These are phyloP conservation scores for Isabelozyma heimii DNA, from an alignment of 805 yeast genomes.

Conservation along the genomic window DNA sequence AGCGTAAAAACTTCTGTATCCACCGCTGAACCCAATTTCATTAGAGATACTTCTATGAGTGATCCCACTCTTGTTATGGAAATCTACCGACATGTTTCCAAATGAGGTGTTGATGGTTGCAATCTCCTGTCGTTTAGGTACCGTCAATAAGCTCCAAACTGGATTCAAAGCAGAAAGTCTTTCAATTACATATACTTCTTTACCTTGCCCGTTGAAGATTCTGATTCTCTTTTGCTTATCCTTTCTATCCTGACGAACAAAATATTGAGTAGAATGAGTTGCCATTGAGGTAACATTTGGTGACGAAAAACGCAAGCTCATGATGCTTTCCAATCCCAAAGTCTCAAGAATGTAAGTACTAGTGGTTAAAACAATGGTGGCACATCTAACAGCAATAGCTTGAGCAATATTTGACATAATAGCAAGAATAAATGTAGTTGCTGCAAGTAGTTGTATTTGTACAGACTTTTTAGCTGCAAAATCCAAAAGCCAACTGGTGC, in stretches of 20 bases:
- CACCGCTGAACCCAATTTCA: slow-evolving; percentile 38
- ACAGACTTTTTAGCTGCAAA: slow-evolving; percentile 2
- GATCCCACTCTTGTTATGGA: slow-evolving; percentile 45
- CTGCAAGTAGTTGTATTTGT: not conserved
- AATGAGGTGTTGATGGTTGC: slow-evolving; percentile 53
- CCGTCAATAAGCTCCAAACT: slow-evolving; percentile 49
- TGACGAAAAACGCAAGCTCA: slow-evolving; percentile 37
- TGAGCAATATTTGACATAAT: slow-evolving; percentile 24
- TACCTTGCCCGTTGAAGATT: slow-evolving; percentile 45
- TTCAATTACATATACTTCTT: slow-evolving; percentile 49
- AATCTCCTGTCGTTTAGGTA: slow-evolving; percentile 45
- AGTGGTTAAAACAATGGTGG: slow-evolving; percentile 36
- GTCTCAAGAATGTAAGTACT: slow-evolving; percentile 44
- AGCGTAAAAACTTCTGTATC: slow-evolving; percentile 46
- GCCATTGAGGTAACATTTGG: slow-evolving; percentile 42
- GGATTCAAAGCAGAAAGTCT: slow-evolving; percentile 46
- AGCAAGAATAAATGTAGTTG: not conserved
- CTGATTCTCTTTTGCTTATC: slow-evolving; percentile 45
- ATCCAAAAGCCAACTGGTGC: not conserved
- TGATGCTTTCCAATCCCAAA: slow-evolving; percentile 33
- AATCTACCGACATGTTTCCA: slow-evolving; percentile 43
- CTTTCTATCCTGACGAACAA: slow-evolving; percentile 49
- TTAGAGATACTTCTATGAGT: slow-evolving; percentile 43
- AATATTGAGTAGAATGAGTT: slow-evolving; percentile 37
- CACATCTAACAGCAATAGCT: slow-evolving; percentile 47